Evolutionary conservation across 2,329 filamentous ascomycete genomes (phyloP).

Genomic region (Dactylonectria estremocensis): DNA sequence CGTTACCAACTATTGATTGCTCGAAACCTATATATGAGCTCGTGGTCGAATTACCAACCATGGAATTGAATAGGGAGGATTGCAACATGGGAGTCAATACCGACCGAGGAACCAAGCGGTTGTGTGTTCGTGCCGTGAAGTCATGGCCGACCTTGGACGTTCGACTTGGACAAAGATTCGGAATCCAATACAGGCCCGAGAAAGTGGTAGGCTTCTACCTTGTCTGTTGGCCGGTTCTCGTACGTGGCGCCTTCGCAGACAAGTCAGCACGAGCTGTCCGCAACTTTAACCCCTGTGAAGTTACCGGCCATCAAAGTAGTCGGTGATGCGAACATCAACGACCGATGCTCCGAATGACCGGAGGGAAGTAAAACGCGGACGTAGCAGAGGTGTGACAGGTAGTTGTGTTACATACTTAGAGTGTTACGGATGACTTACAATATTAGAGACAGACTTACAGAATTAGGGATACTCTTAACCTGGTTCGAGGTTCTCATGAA

Average conservation of each 20-base stretch:
- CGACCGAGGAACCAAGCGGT: background rate
- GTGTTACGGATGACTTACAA: too few relatives aligned
- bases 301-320: background rate
- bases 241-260: too few relatives aligned
- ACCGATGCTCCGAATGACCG: background rate
- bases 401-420: too few relatives aligned
- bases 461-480: background rate
- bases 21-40: background rate
- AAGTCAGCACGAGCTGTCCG: too few relatives aligned
- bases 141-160: too few relatives aligned
- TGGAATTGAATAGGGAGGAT: background rate
- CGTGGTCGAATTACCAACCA: background rate
- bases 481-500: background rate
- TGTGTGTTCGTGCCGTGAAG: background rate
- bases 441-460: too few relatives aligned
- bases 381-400: background rate
- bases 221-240: background rate
- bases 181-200: background rate
- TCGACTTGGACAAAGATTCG: background rate
- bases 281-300: background rate
- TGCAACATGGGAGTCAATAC: background rate
- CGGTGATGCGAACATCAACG: background rate
- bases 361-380: background rate
- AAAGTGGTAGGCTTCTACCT: background rate
- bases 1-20: background rate